Evolutionary conservation across 345 rosid genomes (phyloP), one percentile per base, ranked within the genome.

Genomic region (Syzygium oleosum): DNA sequence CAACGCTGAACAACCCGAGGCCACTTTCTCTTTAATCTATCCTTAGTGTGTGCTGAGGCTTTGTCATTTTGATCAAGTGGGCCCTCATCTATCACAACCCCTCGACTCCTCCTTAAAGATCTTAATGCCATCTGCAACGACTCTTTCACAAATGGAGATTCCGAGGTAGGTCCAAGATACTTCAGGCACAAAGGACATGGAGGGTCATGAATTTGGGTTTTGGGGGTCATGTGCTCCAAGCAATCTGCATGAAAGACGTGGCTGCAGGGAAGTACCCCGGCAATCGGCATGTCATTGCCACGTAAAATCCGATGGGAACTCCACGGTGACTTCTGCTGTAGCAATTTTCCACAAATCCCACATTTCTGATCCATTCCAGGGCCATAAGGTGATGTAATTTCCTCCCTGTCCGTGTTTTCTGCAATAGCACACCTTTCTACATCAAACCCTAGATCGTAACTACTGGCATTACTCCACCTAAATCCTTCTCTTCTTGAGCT

Each of bases 171-270:
- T 87, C 92, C 92, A n/a, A 91, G 46, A 84, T 88, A 91, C 90
- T 95, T 93, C 89, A 92, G 90, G 88, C 98, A 97, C 61, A 88
- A 84, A 79, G 97, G 98, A 88, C 97, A 95, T 53, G 93, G 93
- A 34, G 98, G 99, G 59, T 97, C 98, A 85, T 92, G 92, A 52
- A 91, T 91, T 88, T 97, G 94, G 84, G 90, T 87, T 85, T 95
- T 94, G 25, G 97, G 93, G 3, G 97, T 94, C 85, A 91, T 88
- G 89, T 97, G 95, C 85, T 97, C 99, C 94, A 97, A 92, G 91
- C 99, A 97, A 87, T 97, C 98, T 9, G 96, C 96, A 89, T 97
- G 99, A 90, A 92, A 97, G 73, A 95, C 95, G 41, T 97, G 99
- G 84, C 96, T 90, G 88, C 98, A 97, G 9, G 96, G 93, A 83